Evolutionary conservation across 768 basidiomycete species (phyloP).

Genomic region (Ephemerocybe angulata): DNA sequence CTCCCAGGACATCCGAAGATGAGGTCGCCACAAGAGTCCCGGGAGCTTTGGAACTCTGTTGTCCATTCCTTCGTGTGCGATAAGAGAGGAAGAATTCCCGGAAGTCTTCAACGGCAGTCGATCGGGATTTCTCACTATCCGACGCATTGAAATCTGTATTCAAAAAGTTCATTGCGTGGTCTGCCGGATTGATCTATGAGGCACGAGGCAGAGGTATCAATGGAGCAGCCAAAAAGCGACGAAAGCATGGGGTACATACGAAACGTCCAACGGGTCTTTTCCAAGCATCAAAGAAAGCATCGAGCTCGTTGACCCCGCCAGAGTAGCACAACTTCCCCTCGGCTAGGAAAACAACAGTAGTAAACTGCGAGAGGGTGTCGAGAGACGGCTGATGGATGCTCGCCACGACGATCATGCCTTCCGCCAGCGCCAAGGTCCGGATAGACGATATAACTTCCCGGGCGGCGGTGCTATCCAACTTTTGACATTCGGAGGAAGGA

Average conservation of each 20-base stretch:
- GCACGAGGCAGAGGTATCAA: not conserved
- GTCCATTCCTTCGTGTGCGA: too few relatives aligned
- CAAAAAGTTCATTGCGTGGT: slow-evolving; percentile 58
- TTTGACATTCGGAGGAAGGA: not conserved
- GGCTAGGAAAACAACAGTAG: slow-evolving; percentile 53
- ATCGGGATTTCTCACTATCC: slow-evolving; percentile 6
- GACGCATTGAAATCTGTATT: slow-evolving; percentile 40
- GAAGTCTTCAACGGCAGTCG: slow-evolving; percentile 25
- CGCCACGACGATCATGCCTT: slow-evolving; percentile 55
- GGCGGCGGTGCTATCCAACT: slow-evolving; percentile 49
- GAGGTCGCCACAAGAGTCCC: not conserved
- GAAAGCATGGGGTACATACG: slow-evolving; percentile 19
- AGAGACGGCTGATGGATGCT: slow-evolving; percentile 68
- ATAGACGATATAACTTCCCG: slow-evolving; percentile 43
- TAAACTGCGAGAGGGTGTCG: slow-evolving; percentile 59
- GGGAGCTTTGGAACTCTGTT: too few relatives aligned
- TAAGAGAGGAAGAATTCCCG: slow-evolving; percentile 32
- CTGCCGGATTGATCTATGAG: slow-evolving; percentile 47
- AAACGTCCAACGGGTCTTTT: slow-evolving; percentile 34
- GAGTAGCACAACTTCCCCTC: slow-evolving; percentile 44
- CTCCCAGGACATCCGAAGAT: slow-evolving; percentile 1
- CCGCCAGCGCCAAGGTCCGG: slow-evolving; percentile 39
- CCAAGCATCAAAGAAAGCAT: slow-evolving; percentile 38
- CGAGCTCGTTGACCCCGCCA: slow-evolving; percentile 41
- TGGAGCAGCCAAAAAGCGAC: not conserved